Base-by-base conservation (phyloP, 192 early-diverging fungal species). In the Umbelopsis vinacea region DNA sequence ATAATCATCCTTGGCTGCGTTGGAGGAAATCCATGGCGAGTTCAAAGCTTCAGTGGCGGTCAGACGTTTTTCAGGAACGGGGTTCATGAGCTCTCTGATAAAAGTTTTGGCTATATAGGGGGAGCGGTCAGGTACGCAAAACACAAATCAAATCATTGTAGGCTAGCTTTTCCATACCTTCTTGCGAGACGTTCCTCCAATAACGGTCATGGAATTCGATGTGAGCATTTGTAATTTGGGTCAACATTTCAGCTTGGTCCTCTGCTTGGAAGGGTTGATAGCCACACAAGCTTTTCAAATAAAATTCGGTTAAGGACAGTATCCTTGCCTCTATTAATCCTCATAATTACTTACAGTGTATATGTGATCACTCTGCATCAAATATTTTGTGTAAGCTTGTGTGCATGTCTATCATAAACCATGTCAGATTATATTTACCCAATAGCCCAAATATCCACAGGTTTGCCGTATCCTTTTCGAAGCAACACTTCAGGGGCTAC, bases 371-470 rank as follows among this genome's bases (percentile, higher is more conserved):
- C 88, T 69, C 96, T 82, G 69, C 22, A 38, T n/a, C 33, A 48
- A 3, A 14, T 55, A 70, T 60, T 12, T 35, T 11, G 14, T 37
- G 38, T 47, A 23, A 73, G 23, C 11, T 33, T 35, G 26, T 67
- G 33, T n/a, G 26, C 15, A 43, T 60, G 6, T 35, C 24, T n/a
- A 17, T 60, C 8, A 52, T 14, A 52, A 43, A 19, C n/a, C 5
- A 43, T 43, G 11, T 14, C 26, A 40, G 40, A 22, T 14, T 37
- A 38, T 53, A 57, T 54, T 72, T 76, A 86, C 84, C 84, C 96
- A 68, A 97, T 90, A 8, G 92, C 92, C 95, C 95, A 99, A 74
- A 99, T 84, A 79, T 99, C 96, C 2, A 98, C 95, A 21, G 92
- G 79, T 78, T 95, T 93, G 38, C 94, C 92, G 79, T 98, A 93